phyloP scores from a whole-genome alignment of 306 rosid genomes.

The Astragalus membranaceus region DNA sequence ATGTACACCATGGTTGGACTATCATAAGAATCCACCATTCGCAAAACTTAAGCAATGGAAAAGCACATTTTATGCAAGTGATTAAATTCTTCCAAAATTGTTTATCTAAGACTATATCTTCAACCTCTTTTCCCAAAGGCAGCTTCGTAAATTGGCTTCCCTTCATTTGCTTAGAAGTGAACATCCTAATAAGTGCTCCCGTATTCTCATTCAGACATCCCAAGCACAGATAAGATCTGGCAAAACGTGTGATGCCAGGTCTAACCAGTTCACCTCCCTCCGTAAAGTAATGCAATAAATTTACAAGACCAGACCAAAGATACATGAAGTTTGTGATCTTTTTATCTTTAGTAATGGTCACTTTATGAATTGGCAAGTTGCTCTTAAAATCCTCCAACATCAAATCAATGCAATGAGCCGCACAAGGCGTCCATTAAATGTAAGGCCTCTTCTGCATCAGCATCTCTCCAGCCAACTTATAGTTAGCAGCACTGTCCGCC shows the following conservation, averaged over 20 bases:
- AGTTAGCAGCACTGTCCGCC: too few species aligned
- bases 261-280: not conserved
- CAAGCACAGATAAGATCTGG: not conserved
- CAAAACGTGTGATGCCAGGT: not conserved
- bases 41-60: not conserved
- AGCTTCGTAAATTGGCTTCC: not conserved
- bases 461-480: too few species aligned
- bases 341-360: not conserved
- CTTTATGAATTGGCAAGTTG: too few species aligned
- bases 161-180: not conserved
- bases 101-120: not conserved
- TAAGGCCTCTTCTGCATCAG: too few species aligned
- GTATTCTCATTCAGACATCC: not conserved
- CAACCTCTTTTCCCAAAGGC: not conserved
- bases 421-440: not conserved
- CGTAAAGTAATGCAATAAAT: not conserved
- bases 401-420: not conserved
- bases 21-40: not conserved
- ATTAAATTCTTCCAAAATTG: not conserved
- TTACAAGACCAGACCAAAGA: not conserved
- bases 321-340: not conserved
- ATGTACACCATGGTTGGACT: too few species aligned
- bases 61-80: not conserved
- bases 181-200: not conserved
- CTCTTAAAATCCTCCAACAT: not conserved